Evolutionary conservation across 768 basidiomycete species (phyloP), one percentile per base, ranked within the genome.

Genomic region (Serendipita sp.): DNA sequence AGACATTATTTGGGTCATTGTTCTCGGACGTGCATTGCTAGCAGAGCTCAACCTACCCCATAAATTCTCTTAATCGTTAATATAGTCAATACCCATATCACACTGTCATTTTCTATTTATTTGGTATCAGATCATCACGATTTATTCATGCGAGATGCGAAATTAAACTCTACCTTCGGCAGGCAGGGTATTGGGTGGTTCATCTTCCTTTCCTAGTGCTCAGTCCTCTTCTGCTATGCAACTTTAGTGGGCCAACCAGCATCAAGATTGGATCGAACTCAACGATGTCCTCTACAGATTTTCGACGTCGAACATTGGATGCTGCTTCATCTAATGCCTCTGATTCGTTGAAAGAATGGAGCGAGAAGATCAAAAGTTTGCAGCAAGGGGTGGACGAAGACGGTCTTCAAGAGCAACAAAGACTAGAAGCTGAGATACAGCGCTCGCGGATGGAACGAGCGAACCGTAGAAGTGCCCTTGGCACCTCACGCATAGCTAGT

Each of bases 301-400:
- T n/a, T 35, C 18, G 35, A 60, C 56, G 56, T 28, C 37, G 56
- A 28, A 38, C 56, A 37, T 18, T 51, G 48, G 48, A 60, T 11
- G 34, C 18, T 35, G 35, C 56, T 4, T 41, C 41, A 41, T 13
- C 41, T 13, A 13, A 11, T 54, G 56, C 28, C 56, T 60, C 56
- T 60, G 56, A 35, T 38, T 60, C 56, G 30, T n/a, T 37, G 16
- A 35, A 32, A 3, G 87, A 91, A 72, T 91, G 89, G 89, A 81
- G 88, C 13, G 85, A 76, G 74, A 85, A 80, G 76, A 89, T 92
- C 72, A 86, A 85, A 72, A 86, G 83, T 15, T 74, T 91, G 73
- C 89, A 90, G 71, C 80, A 83, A 66, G 86, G 89, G 69, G 85
- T 89, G 30, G 89, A 92, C 67, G 84, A 84, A 13, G 86, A 89